Evolutionary conservation across 306 rosid species (phyloP), one percentile per base, ranked within the genome.

Genomic region (Acmispon strigosus): DNA sequence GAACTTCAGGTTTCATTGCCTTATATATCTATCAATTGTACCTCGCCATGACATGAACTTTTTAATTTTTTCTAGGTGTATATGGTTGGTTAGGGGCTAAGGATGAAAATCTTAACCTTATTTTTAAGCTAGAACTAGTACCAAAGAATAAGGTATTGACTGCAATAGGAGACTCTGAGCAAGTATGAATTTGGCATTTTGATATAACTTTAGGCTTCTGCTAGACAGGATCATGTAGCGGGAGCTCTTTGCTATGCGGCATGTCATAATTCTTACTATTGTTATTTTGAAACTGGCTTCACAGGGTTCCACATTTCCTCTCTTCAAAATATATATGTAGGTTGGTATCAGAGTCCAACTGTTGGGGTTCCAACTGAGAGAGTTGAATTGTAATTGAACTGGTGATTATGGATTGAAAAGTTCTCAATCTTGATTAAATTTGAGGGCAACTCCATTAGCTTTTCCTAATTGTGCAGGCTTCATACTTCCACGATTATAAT

Each of bases 1-100:
- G 91, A 87, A 70, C 86, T 91, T 78, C 91, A 81, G 93, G 96
- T 87, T 66, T 63, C 61, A 13, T n/a, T 62, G 34, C 74, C 60
- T 47, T 24, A 6, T 56, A 48, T 7, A 47, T 53, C n/a, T 60
- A 14, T n/a, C 17, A 44, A 19, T 15, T 61, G 24, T 39, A 18
- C 36, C n/a, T 44, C 43, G 39, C 66, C 7, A 8, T 53, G 16
- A 41, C n/a, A 14, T 52, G 68, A 60, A 60, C 13, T 20, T 12
- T 70, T 17, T 20, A 7, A 51, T 13, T 20, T 58, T 61, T 51
- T 14, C 51, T 54, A 58, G 62, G 36, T 11, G 7, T 56, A 10
- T 22, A 14, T 61, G 62, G 17, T 49, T 18, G 37, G n/a, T 48
- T 8, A 47, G 5, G 56, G 64, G 10, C 10, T 52, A 55, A 6